phyloP scores from a whole-genome alignment of 176 grass and related monocot species.

The Hyparrhenia diplandra region DNA sequence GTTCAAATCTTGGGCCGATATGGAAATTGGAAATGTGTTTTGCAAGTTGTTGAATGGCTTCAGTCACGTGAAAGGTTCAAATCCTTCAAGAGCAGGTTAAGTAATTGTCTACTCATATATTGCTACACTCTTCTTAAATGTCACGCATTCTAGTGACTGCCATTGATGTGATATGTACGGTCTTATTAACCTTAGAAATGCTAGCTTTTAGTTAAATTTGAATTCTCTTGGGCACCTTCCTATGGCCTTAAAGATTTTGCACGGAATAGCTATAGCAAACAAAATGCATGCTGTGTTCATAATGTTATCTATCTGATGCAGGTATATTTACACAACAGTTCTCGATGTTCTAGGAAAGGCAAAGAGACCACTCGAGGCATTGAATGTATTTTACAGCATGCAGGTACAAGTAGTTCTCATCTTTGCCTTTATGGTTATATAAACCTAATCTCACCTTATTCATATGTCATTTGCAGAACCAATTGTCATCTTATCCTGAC shows the following conservation, averaged over 20 bases:
- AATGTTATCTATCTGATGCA: slow-evolving; percentile 32
- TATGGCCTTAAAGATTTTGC: not conserved
- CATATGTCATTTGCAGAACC: slow-evolving; percentile 56
- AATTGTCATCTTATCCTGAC: slow-evolving; percentile 90
- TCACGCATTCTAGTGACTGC: slow-evolving; percentile 4
- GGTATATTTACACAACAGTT: slow-evolving; percentile 90
- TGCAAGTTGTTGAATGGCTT: slow-evolving; percentile 98
- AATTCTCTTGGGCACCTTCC: not conserved
- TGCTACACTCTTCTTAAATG: slow-evolving; percentile 6
- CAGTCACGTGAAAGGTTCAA: slow-evolving; percentile 89
- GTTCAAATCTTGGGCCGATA: slow-evolving; percentile 80
- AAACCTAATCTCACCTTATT: slow-evolving; percentile 3
- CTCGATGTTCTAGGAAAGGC: slow-evolving; percentile 97
- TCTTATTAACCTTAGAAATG: not conserved
- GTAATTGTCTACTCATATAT: not conserved
- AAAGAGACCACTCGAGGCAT: slow-evolving; percentile 77
- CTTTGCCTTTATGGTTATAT: slow-evolving; percentile 12
- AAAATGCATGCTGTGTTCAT: slow-evolving; percentile 16
- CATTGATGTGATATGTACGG: not conserved
- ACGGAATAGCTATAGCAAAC: not conserved
- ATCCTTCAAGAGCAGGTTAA: slow-evolving; percentile 79
- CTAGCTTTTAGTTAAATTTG: slow-evolving; percentile 24
- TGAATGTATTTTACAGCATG: slow-evolving; percentile 89
- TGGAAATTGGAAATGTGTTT: slow-evolving; percentile 83
- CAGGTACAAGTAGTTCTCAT: slow-evolving; percentile 47